phyloP scores from a whole-genome alignment of 2,329 filamentous ascomycete genomes.

The Beauveria asiatica region DNA sequence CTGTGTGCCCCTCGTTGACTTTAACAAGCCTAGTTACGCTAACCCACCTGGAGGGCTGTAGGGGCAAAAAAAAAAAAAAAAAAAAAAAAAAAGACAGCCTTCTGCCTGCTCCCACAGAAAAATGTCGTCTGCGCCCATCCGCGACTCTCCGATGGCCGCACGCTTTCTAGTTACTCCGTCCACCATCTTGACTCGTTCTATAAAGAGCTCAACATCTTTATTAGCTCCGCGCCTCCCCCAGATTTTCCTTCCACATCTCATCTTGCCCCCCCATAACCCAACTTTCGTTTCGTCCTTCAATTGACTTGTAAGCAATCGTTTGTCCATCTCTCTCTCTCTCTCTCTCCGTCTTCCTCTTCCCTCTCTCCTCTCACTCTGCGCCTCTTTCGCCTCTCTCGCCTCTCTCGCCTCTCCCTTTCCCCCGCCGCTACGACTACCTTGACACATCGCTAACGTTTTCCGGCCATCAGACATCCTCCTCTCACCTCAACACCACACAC shows the following conservation, averaged over 20 bases:
- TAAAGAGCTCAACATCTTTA: not conserved
- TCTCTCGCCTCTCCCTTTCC: too few species aligned
- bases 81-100: not conserved
- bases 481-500: not conserved
- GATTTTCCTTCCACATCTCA: not conserved
- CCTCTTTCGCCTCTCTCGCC: too few species aligned
- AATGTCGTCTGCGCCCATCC: slow-evolving; percentile 7
- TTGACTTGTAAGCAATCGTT: not conserved
- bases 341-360: not conserved
- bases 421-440: not conserved
- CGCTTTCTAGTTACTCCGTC: slow-evolving; percentile 5
- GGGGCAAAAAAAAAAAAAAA: slow-evolving; percentile 2
- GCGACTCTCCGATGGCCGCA: slow-evolving; percentile 3
- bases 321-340: not conserved
- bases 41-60: not conserved
- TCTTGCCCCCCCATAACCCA: not conserved
- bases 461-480: not conserved
- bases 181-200: slow-evolving; percentile 4
- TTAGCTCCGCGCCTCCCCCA: not conserved
- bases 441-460: not conserved
- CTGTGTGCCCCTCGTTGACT: too few species aligned
- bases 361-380: not conserved
- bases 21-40: not conserved
- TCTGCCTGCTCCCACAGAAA: not conserved
- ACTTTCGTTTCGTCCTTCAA: not conserved